These are phyloP conservation scores for Phytophthora palmivora DNA, from an alignment of 352 stramenopile genomes.

Conservation along the genomic window DNA sequence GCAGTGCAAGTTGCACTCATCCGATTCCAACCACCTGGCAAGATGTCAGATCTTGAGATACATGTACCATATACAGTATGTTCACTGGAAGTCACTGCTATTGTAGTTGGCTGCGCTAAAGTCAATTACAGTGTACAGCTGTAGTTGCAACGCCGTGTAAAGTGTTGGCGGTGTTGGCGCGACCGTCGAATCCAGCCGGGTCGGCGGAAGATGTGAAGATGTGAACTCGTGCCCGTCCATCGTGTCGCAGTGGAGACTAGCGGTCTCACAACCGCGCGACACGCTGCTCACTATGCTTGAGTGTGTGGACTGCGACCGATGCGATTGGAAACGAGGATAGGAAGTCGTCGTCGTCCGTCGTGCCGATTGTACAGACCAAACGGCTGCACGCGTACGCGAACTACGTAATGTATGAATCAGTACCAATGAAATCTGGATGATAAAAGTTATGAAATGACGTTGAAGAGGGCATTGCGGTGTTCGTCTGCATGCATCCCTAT, in stretches of 20 bases:
- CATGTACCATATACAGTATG: too few species aligned
- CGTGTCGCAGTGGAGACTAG: slow-evolving; percentile 21
- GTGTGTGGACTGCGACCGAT: slow-evolving; percentile 4
- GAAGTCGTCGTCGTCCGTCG: slow-evolving; percentile 6
- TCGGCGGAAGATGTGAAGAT: slow-evolving; percentile 27
- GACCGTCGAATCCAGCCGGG: slow-evolving; percentile 18
- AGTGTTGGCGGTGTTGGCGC: slow-evolving; percentile 1
- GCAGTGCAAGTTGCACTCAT: too few species aligned
- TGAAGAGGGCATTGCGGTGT: slow-evolving; percentile 1
- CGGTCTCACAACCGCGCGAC: slow-evolving; percentile 21
- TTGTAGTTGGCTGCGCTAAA: not conserved
- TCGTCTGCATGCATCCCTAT: slow-evolving; percentile 1
- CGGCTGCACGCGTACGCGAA: slow-evolving; percentile 6
- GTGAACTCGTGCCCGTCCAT: slow-evolving; percentile 21
- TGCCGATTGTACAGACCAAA: not conserved
- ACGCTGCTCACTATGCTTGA: slow-evolving; percentile 2
- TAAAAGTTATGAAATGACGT: not conserved
- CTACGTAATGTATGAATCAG: too few species aligned
- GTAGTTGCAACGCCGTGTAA: too few species aligned
- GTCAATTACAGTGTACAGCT: too few species aligned
- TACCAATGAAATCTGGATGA: slow-evolving; percentile 5
- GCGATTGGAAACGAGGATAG: slow-evolving; percentile 21
- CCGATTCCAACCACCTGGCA: slow-evolving; percentile 16
- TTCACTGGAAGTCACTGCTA: too few species aligned
- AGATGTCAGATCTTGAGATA: slow-evolving; percentile 4